phyloP scores from a whole-genome alignment of 352 stramenopile genomes.

The Plasmopara viticola region DNA sequence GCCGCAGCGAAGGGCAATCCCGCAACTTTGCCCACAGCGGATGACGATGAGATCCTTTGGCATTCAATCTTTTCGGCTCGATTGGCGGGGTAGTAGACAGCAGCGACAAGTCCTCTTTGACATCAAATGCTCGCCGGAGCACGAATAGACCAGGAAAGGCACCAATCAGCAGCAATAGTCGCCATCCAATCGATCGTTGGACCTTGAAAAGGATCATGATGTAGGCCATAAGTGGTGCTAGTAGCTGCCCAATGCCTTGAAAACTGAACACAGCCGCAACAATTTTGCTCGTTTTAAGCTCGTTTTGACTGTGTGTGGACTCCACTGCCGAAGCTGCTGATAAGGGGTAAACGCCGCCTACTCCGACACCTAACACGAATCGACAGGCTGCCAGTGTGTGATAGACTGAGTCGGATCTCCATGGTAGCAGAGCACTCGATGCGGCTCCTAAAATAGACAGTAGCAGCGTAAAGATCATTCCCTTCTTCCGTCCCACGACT shows the following conservation, averaged over 20 bases:
- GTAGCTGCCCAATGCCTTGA: conserved; percentile 52
- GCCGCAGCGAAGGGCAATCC: conserved; percentile 28
- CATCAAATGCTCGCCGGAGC: conserved; percentile 39
- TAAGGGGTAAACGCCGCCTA: conserved; percentile 78
- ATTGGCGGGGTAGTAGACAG: conserved; percentile 12
- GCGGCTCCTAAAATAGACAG: conserved; percentile 56
- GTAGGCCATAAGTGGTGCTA: conserved; percentile 52
- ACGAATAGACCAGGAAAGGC: conserved; percentile 58
- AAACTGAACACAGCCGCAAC: conserved; percentile 66
- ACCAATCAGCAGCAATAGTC: conserved; percentile 45
- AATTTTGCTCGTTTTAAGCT: conserved; percentile 53
- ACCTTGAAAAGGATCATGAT: conserved; percentile 42
- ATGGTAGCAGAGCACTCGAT: conserved; percentile 53
- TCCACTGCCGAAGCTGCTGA: conserved; percentile 66
- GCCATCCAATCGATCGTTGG: conserved; percentile 34
- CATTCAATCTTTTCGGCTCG: conserved; percentile 11
- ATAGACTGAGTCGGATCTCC: conserved; percentile 50
- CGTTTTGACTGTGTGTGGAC: conserved; percentile 29
- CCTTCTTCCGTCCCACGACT: conserved; percentile 53
- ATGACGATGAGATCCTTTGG: conserved; percentile 13
- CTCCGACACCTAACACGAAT: conserved; percentile 69
- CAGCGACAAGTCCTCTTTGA: conserved; percentile 27
- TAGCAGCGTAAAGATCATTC: conserved; percentile 72
- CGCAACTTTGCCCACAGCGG: conserved; percentile 31
- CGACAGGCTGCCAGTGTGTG: conserved; percentile 55